A percentile compares a stretch with the other conserved stretches of the same genome.
These are phyloP conservation scores for Talaromyces sp. DNA, from an alignment of 2,329 filamentous ascomycete genomes.

Conservation along the genomic window DNA sequence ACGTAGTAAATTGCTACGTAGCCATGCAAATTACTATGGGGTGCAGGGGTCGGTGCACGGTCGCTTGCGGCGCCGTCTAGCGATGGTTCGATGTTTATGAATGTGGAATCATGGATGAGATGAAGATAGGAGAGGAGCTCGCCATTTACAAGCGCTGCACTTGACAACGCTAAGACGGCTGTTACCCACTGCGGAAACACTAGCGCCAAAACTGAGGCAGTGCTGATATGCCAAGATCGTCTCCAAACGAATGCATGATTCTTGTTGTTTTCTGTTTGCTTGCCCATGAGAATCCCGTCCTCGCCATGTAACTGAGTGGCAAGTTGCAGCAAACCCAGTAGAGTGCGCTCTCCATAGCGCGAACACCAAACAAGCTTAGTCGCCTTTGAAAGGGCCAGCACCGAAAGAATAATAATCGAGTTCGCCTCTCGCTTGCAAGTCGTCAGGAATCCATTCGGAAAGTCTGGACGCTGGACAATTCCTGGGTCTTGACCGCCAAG, in stretches of 20 bases:
- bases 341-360: no score
- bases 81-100: neutral
- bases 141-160: neutral
- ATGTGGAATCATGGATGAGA: neutral
- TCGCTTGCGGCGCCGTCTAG: no score
- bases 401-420: no score
- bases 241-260: neutral
- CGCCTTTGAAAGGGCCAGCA: neutral
- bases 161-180: neutral
- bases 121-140: neutral
- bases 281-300: neutral
- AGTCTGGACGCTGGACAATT: neutral
- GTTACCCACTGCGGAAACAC: neutral
- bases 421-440: neutral
- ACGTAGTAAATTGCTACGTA: no score
- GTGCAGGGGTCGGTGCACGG: no score
- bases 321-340: no score
- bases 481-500: neutral
- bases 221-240: neutral
- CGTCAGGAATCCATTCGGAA: neutral
- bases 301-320: neutral
- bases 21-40: no score
- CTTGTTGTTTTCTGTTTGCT: neutral
- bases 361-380: no score
- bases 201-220: slow-evolving; percentile 2